Conservation (phyloP, 108 stramenopile genomes). For the Skeletonema tropicum region DNA sequence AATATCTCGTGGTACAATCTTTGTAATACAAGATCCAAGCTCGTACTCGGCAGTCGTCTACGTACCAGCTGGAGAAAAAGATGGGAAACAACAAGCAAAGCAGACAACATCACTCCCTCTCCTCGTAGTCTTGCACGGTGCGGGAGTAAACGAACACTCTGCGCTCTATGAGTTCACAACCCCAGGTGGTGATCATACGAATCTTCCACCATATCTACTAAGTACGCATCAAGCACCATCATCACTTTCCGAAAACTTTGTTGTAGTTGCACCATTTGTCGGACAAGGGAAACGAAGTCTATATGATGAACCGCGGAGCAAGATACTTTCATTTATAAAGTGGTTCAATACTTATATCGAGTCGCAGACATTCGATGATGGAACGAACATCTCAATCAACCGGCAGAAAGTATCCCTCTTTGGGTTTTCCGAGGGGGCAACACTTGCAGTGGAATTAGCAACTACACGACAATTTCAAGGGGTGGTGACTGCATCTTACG, state of each 20-base stretch:
- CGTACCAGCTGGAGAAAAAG: conserved; percentile 42
- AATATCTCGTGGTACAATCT: conserved; percentile 28
- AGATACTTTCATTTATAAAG: conserved; percentile 65
- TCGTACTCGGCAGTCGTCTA: conserved; percentile 74
- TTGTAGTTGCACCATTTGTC: conserved; percentile 75
- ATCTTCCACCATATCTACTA: conserved; percentile 73
- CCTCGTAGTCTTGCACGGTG: conserved; percentile 76
- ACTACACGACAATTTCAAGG: conserved; percentile 72
- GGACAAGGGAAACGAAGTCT: conserved; percentile 65
- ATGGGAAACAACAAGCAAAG: conserved; percentile 9
- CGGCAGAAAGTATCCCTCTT: conserved; percentile 63
- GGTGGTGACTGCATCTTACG: conserved; percentile 69
- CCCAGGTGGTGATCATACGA: conserved; percentile 72
- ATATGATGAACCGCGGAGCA: conserved; percentile 73
- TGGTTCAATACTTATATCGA: conserved; percentile 48
- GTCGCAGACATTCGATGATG: conserved; percentile 21
- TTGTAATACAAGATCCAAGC: conserved; percentile 62
- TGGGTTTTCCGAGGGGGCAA: conserved; percentile 87
- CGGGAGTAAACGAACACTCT: conserved; percentile 67
- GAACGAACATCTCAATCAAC: conserved; percentile 40
- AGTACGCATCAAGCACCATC: conserved; percentile 55
- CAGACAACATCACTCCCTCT: conserved; percentile 45
- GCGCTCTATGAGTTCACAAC: conserved; percentile 64
- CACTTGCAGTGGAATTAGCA: conserved; percentile 74
- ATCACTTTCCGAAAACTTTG: conserved; percentile 61